A percentile compares a stretch with the other conserved stretches of the same genome.
These are phyloP conservation scores for Fusarium compactum DNA, from an alignment of 2,329 filamentous ascomycete species.

Conservation along the genomic window DNA sequence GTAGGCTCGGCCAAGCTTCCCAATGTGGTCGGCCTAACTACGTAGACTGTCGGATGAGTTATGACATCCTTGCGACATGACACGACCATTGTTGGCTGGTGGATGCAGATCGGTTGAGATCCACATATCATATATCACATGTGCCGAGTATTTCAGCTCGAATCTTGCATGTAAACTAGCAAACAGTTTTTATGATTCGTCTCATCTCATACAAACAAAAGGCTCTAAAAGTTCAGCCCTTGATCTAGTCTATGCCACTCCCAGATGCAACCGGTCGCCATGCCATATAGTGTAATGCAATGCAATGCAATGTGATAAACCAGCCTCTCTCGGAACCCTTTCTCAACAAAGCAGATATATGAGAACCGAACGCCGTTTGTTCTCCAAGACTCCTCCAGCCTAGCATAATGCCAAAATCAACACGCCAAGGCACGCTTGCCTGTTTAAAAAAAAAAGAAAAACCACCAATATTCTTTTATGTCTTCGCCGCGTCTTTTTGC, in stretches of 20 bases:
- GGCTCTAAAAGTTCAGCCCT: conserved; percentile 15
- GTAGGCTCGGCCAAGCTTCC: conserved; percentile 27
- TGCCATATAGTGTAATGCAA: conserved; percentile 1
- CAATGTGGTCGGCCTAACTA: conserved; percentile 30
- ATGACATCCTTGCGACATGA: not conserved
- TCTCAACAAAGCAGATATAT: conserved; percentile 22
- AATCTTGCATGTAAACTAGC: not conserved
- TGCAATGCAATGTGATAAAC: conserved; percentile 18
- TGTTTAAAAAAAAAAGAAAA: not conserved
- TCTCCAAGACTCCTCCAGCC: conserved; percentile 37
- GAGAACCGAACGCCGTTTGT: conserved; percentile 42
- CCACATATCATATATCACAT: conserved; percentile 29
- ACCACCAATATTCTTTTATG: conserved; percentile 17
- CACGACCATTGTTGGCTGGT: conserved; percentile 12
- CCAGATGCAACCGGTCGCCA: conserved; percentile 33
- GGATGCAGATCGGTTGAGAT: conserved; percentile 14
- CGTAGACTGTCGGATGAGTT: not conserved
- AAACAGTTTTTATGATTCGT: conserved; percentile 13
- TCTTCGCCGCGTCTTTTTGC: conserved; percentile 11
- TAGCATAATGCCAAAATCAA: conserved; percentile 25
- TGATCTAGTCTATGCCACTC: conserved; percentile 37
- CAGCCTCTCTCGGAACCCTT: conserved; percentile 9
- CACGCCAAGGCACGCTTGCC: conserved; percentile 9
- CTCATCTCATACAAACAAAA: conserved; percentile 26
- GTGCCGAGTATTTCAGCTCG: conserved; percentile 27